A percentile compares a stretch with the other conserved stretches of the same genome.
Evolutionary conservation across 495 filamentous ascomycete genomes (phyloP).

Genomic region (Penicillium desertorum): DNA sequence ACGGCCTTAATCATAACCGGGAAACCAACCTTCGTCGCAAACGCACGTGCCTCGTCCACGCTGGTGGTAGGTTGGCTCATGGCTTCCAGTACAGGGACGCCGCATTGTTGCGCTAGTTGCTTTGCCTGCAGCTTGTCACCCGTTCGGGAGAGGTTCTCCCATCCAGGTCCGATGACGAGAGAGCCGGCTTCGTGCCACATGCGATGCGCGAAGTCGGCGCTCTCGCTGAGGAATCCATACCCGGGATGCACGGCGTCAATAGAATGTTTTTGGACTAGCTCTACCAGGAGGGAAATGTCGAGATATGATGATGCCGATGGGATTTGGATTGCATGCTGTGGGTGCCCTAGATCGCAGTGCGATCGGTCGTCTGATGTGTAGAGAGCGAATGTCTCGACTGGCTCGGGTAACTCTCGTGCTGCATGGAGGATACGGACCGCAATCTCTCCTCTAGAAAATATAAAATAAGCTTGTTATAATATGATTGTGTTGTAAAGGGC

Average conservation of each 20-base stretch:
- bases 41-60: constrained; percentile 39
- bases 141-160: constrained; percentile 49
- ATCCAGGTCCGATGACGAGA: constrained; percentile 55
- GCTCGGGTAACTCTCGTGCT: constrained; percentile 49
- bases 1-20: constrained; percentile 60
- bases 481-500: background rate
- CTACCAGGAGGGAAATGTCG: constrained; percentile 47
- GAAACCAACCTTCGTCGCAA: constrained; percentile 47
- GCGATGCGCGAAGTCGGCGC: constrained; percentile 50
- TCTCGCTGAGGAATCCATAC: constrained; percentile 64
- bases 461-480: constrained; percentile 3
- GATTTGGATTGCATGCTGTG: constrained; percentile 48
- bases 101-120: constrained; percentile 51
- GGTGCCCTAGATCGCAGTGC: constrained; percentile 49
- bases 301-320: constrained; percentile 52
- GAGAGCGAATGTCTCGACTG: constrained; percentile 53
- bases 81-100: constrained; percentile 54
- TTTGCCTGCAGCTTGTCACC: constrained; percentile 60
- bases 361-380: constrained; percentile 54
- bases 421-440: constrained; percentile 58
- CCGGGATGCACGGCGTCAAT: constrained; percentile 62
- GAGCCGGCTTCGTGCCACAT: constrained; percentile 52
- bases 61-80: constrained; percentile 43
- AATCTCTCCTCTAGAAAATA: constrained; percentile 56
- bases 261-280: constrained; percentile 44